A percentile compares a stretch with the other conserved stretches of the same genome.
Evolutionary conservation across 192 early-diverging fungal species (phyloP).

Genomic region (Backusella circina): DNA sequence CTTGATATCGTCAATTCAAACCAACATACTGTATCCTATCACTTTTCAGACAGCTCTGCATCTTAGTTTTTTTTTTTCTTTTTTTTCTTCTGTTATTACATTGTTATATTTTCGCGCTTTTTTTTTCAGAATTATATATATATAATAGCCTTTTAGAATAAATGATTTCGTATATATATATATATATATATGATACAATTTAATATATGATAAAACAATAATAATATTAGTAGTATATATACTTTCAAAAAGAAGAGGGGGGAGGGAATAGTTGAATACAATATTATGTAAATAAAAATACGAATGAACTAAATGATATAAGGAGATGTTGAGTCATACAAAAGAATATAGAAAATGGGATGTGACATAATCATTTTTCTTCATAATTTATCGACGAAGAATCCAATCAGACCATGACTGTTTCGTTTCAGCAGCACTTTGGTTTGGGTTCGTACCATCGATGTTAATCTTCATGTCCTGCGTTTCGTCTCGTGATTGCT

Average conservation of each 20-base stretch:
- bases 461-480: slow-evolving; percentile 42
- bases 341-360: background rate
- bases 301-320: background rate
- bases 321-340: background rate
- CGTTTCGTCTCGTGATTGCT: slow-evolving; percentile 86
- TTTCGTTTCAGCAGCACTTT: background rate
- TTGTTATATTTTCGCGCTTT: background rate
- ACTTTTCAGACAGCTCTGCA: slow-evolving; percentile 15
- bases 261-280: background rate
- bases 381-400: slow-evolving; percentile 1
- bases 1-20: slow-evolving; percentile 29
- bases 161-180: background rate
- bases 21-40: slow-evolving; percentile 32
- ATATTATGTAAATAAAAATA: background rate
- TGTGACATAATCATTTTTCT: background rate
- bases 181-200: background rate
- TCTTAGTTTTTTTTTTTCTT: background rate
- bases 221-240: background rate
- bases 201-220: background rate
- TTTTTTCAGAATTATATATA: background rate
- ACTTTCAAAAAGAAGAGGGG: background rate
- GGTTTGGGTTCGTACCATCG: background rate
- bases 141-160: background rate
- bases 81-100: background rate
- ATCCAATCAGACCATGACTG: slow-evolving; percentile 25